phyloP scores from a whole-genome alignment of 139 green algal genomes.

The Klebsormidium nitens region DNA sequence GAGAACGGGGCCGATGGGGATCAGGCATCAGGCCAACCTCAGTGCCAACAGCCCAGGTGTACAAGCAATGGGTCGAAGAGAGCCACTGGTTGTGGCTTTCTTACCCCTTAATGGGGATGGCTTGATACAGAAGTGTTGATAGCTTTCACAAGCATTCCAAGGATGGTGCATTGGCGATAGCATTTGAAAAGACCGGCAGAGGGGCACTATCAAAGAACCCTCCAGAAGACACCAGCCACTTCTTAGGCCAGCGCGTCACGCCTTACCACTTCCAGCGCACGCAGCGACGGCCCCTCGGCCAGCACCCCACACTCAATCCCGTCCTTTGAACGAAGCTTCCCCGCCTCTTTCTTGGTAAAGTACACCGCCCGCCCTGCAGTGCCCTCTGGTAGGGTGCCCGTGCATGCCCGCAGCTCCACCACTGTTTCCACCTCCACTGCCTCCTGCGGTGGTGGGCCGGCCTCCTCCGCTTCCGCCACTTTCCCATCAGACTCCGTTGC shows the following conservation, averaged over 20 bases:
- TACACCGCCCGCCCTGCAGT: slow-evolving; percentile 4
- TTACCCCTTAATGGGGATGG: too few species aligned
- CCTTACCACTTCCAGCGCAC: slow-evolving; percentile 49
- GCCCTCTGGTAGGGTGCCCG: not conserved
- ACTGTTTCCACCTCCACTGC: not conserved
- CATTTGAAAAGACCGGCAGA: not conserved
- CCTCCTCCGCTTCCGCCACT: too few species aligned
- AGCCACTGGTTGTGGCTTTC: not conserved
- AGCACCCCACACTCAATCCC: slow-evolving; percentile 56
- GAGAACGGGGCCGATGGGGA: too few species aligned
- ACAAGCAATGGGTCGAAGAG: not conserved
- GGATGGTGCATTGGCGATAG: not conserved
- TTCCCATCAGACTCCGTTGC: too few species aligned
- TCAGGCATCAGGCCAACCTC: too few species aligned
- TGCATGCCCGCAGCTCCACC: slow-evolving; percentile 3
- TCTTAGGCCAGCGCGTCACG: too few species aligned
- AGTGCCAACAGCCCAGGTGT: not conserved
- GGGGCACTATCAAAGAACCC: too few species aligned
- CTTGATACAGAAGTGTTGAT: not conserved
- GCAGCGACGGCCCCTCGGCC: slow-evolving; percentile 48
- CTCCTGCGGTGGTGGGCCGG: not conserved
- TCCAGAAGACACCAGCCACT: too few species aligned
- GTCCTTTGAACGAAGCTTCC: slow-evolving; percentile 13
- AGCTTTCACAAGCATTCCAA: not conserved
- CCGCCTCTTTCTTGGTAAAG: slow-evolving; percentile 17